Percentiles rank a stretch among this genome's conserved stretches.
phyloP scores from a whole-genome alignment of 2,329 filamentous ascomycete species.

The Cytospora paraplurivora region DNA sequence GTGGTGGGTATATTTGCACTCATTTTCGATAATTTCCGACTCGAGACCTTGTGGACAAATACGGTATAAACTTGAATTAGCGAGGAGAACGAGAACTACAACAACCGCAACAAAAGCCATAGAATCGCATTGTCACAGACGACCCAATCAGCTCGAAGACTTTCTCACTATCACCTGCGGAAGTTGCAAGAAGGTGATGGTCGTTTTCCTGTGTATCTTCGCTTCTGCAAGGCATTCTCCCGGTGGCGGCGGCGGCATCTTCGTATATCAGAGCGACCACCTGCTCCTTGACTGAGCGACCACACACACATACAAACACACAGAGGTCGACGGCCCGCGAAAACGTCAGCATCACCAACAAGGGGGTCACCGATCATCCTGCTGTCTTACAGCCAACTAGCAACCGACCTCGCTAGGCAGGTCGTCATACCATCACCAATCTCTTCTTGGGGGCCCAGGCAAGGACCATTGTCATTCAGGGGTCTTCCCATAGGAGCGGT shows the following conservation, averaged over 20 bases:
- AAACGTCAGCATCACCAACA: background rate
- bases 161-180: conserved; percentile 24
- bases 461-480: conserved; percentile 8
- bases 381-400: conserved; percentile 15
- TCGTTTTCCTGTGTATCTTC: conserved; percentile 20
- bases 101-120: conserved; percentile 11
- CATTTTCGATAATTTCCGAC: conserved; percentile 29
- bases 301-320: background rate
- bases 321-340: background rate
- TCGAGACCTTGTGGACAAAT: conserved; percentile 12
- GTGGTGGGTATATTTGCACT: conserved; percentile 16
- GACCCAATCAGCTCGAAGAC: conserved; percentile 20
- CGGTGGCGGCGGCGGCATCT: conserved; percentile 1
- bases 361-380: background rate
- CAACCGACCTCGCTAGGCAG: conserved; percentile 13
- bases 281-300: conserved; percentile 18
- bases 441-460: conserved; percentile 7
- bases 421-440: conserved; percentile 3
- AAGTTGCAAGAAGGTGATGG: conserved; percentile 22
- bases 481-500: background rate
- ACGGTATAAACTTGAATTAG: conserved; percentile 20
- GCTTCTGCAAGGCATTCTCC: conserved; percentile 23
- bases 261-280: background rate
- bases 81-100: conserved; percentile 6
- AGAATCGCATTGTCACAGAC: conserved; percentile 7